Evolutionary conservation across 2,329 filamentous ascomycete genomes (phyloP).

Genomic region (Fusarium phyllophilum): DNA sequence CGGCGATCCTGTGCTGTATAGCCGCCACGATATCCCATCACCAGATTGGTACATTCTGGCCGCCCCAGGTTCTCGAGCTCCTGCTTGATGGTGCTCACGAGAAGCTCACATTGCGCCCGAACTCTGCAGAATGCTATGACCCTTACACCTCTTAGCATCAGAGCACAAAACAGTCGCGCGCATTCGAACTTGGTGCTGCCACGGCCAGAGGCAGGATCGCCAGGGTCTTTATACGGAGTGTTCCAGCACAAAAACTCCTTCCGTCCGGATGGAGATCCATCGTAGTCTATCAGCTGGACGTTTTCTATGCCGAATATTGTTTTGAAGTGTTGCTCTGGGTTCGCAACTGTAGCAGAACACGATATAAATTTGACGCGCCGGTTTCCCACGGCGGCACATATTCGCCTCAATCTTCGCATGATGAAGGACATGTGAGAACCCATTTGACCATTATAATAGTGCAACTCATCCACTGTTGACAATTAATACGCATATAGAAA

Average conservation of each 20-base stretch:
- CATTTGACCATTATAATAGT: slow-evolving; percentile 96
- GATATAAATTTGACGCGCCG: slow-evolving; percentile 87
- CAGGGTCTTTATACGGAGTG: slow-evolving; percentile 90
- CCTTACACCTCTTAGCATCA: slow-evolving; percentile 87
- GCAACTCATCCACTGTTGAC: slow-evolving; percentile 77
- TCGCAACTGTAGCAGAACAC: slow-evolving; percentile 95
- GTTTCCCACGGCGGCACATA: slow-evolving; percentile 93
- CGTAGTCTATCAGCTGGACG: slow-evolving; percentile 85
- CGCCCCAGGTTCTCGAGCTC: slow-evolving; percentile 80
- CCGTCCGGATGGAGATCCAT: slow-evolving; percentile 87
- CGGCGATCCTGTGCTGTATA: slow-evolving; percentile 93
- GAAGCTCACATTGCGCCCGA: slow-evolving; percentile 85
- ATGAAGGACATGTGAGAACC: slow-evolving; percentile 95
- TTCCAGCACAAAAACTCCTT: slow-evolving; percentile 99
- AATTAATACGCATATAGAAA: slow-evolving; percentile 7
- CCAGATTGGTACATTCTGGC: slow-evolving; percentile 77
- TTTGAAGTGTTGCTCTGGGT: slow-evolving; percentile 90
- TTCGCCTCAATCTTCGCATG: slow-evolving; percentile 86
- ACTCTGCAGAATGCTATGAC: slow-evolving; percentile 94
- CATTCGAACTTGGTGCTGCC: slow-evolving; percentile 85
- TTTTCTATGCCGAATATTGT: slow-evolving; percentile 91
- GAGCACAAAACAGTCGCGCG: slow-evolving; percentile 89
- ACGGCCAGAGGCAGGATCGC: slow-evolving; percentile 85
- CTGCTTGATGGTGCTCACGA: slow-evolving; percentile 81
- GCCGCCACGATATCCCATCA: slow-evolving; percentile 96